Percentiles rank a stretch among this genome's conserved stretches.
Evolutionary conservation across 169 alveolate species (phyloP).

Genomic region (Theileria orientalis): DNA sequence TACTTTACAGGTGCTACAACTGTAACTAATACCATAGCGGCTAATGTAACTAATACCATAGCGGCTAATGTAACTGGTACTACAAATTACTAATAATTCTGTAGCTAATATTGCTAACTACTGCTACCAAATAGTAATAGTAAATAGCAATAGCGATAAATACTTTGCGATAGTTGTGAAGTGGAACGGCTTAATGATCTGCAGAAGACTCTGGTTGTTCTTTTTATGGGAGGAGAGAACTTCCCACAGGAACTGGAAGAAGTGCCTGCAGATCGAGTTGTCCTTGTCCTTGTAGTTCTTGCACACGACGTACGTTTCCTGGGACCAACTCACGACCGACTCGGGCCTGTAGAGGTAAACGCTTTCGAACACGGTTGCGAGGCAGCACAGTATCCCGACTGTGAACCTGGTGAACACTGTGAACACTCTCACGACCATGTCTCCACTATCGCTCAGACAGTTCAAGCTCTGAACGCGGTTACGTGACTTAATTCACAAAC

Average conservation of each 20-base stretch:
- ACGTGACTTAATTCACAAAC: not conserved
- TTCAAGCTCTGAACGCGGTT: slow-evolving; percentile 55
- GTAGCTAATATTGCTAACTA: too few species aligned
- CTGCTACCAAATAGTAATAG: not conserved
- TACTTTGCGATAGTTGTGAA: slow-evolving; percentile 51
- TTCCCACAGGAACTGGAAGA: slow-evolving; percentile 75
- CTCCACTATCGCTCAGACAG: slow-evolving; percentile 64
- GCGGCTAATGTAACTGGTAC: too few species aligned
- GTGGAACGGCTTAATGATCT: slow-evolving; percentile 42
- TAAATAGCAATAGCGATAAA: not conserved
- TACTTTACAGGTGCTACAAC: not conserved
- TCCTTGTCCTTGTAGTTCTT: slow-evolving; percentile 63
- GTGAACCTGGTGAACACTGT: slow-evolving; percentile 69
- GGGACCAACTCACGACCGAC: slow-evolving; percentile 70
- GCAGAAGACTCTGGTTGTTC: slow-evolving; percentile 55
- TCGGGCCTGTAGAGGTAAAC: slow-evolving; percentile 66
- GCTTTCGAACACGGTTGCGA: slow-evolving; percentile 66
- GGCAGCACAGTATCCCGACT: slow-evolving; percentile 58
- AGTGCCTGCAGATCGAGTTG: slow-evolving; percentile 68
- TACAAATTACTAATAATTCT: too few species aligned
- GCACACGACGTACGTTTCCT: slow-evolving; percentile 57
- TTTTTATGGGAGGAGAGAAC: slow-evolving; percentile 63
- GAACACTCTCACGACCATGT: slow-evolving; percentile 52
- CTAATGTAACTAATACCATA: too few species aligned
- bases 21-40: too few species aligned